A percentile compares a stretch with the other conserved stretches of the same genome.
Evolutionary conservation across 2,329 filamentous ascomycete species (phyloP).

Genomic region (Plectosphaerella plurivora): DNA sequence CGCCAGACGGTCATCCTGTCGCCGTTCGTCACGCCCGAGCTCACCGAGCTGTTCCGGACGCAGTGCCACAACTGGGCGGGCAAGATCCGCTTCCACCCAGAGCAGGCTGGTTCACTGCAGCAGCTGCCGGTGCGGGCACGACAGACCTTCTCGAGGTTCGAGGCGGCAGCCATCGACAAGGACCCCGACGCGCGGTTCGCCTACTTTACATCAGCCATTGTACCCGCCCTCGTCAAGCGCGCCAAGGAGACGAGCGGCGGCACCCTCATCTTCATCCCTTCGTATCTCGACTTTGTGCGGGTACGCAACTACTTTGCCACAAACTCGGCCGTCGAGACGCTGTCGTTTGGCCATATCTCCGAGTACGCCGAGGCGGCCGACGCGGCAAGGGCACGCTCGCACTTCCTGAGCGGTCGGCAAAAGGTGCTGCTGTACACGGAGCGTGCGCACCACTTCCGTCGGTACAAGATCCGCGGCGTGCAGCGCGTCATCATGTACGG

Average conservation of each 20-base stretch:
- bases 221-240: constrained; percentile 70
- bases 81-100: constrained; percentile 66
- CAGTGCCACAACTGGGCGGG: constrained; percentile 79
- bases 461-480: constrained; percentile 79
- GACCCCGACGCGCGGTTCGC: constrained; percentile 89
- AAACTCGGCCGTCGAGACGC: constrained; percentile 46
- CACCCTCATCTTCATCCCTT: constrained; percentile 83
- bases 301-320: constrained; percentile 89
- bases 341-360: constrained; percentile 76
- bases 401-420: constrained; percentile 81
- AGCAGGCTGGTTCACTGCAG: constrained; percentile 69
- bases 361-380: constrained; percentile 82
- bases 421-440: constrained; percentile 86
- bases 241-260: constrained; percentile 57
- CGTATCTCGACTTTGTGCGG: constrained; percentile 91
- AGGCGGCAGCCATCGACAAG: constrained; percentile 60
- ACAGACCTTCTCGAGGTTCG: constrained; percentile 88
- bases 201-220: constrained; percentile 78
- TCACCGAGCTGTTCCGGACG: constrained; percentile 72
- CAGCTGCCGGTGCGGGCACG: constrained; percentile 67
- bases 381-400: constrained; percentile 76
- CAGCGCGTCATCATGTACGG: constrained; percentile 85
- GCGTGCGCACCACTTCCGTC: constrained; percentile 91
- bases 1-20: constrained; percentile 82
- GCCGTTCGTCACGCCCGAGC: constrained; percentile 82